Evolutionary conservation across 257 asterid species (phyloP).

Genomic region (Solanum paucissectum): DNA sequence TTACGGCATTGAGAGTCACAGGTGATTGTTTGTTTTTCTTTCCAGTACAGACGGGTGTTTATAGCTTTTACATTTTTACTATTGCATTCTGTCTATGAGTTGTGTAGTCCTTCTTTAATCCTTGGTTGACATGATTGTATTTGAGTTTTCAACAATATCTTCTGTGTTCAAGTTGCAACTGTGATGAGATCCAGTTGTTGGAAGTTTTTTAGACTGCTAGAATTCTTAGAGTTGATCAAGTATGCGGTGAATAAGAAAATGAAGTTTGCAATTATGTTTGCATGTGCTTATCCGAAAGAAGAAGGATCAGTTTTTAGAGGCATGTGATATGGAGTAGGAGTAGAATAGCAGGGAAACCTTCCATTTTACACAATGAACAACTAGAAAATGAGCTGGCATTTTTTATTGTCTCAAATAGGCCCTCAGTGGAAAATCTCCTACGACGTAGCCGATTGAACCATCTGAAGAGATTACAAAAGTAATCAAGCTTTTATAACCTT

Average conservation of each 20-base stretch:
- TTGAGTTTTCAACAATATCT: not conserved
- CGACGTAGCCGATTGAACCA: not conserved
- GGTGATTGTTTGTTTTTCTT: constrained; percentile 26
- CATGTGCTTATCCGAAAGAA: not conserved
- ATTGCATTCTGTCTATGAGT: not conserved
- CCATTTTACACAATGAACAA: not conserved
- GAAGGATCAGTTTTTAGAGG: not conserved
- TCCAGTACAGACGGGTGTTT: constrained; percentile 36
- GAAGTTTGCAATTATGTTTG: not conserved
- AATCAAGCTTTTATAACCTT: not conserved
- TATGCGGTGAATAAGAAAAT: not conserved
- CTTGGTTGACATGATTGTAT: not conserved
- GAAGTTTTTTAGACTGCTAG: not conserved
- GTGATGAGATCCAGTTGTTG: not conserved
- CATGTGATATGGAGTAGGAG: not conserved
- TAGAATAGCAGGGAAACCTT: not conserved
- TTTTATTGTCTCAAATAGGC: not conserved
- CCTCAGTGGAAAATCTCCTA: not conserved
- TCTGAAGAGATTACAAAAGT: not conserved
- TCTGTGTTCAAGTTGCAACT: not conserved
- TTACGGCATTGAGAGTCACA: constrained; percentile 95
- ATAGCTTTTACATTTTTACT: constrained; percentile 7
- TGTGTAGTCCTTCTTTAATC: not conserved
- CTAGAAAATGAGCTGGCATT: not conserved
- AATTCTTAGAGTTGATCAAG: not conserved